Evolutionary conservation across 805 yeast species (phyloP).

Genomic region (Lachancea cidri): DNA sequence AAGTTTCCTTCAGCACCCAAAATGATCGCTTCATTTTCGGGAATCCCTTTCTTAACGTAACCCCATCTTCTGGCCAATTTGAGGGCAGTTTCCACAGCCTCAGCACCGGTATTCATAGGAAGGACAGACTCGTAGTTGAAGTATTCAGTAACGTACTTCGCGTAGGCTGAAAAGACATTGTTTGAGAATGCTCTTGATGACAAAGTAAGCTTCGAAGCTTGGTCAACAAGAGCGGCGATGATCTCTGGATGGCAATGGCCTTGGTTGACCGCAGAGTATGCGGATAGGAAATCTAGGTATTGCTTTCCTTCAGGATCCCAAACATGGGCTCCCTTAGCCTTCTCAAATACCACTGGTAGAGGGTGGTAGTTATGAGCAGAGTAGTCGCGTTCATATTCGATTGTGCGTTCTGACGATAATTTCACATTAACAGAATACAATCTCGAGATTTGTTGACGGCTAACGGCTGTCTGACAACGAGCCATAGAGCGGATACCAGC

Average conservation of each 20-base stretch:
- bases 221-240: constrained; percentile 76
- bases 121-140: constrained; percentile 88
- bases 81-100: constrained; percentile 93
- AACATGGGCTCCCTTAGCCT: constrained; percentile 85
- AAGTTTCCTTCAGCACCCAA: constrained; percentile 85
- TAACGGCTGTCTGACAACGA: too few species aligned
- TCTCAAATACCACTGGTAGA: constrained; percentile 86
- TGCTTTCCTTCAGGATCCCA: constrained; percentile 98
- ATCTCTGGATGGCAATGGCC: constrained; percentile 98
- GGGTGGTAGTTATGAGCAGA: constrained; percentile 98
- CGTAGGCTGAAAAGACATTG: constrained; percentile 80
- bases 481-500: too few species aligned
- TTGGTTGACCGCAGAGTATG: constrained; percentile 96
- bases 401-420: constrained; percentile 61
- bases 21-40: constrained; percentile 78
- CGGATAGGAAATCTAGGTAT: constrained; percentile 87
- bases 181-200: constrained; percentile 91
- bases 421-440: constrained; percentile 34
- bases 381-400: constrained; percentile 64
- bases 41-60: constrained; percentile 77
- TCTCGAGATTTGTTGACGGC: too few species aligned
- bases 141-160: constrained; percentile 82
- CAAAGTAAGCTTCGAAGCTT: constrained; percentile 77
- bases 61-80: constrained; percentile 98
- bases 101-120: constrained; percentile 99